Percentiles rank a stretch among this genome's conserved stretches.
phyloP scores from a whole-genome alignment of 2,329 filamentous ascomycete species.

The Blastomyces percursus region DNA sequence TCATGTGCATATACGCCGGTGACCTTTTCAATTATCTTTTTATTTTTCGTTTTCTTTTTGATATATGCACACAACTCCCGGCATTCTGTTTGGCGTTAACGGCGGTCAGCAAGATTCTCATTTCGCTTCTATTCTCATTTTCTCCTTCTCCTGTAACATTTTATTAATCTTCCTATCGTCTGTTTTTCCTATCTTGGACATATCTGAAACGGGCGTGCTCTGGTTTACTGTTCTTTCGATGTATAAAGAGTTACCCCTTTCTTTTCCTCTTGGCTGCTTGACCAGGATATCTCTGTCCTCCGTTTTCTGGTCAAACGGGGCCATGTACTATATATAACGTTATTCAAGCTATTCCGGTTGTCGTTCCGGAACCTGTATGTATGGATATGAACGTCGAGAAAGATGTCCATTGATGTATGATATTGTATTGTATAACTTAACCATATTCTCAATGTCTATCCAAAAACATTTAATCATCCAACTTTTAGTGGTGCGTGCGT shows the following conservation, averaged over 20 bases:
- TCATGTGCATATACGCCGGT: neutral
- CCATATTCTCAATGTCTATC: neutral
- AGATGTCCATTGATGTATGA: neutral
- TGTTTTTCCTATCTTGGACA: neutral
- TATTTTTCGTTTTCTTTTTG: neutral
- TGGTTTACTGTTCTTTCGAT: neutral
- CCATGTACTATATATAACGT: neutral
- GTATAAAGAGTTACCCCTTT: neutral
- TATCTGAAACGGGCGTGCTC: neutral
- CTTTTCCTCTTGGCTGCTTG: neutral
- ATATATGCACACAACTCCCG: neutral
- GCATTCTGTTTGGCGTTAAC: conserved; percentile 3
- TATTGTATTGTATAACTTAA: neutral
- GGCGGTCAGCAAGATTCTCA: neutral
- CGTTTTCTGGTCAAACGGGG: neutral
- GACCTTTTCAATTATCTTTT: neutral
- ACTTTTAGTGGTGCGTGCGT: neutral
- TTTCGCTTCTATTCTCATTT: neutral
- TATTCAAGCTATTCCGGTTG: neutral
- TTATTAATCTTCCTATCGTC: neutral
- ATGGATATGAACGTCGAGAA: neutral
- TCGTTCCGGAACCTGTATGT: neutral
- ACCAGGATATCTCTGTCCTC: neutral
- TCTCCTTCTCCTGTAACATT: neutral
- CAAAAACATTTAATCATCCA: neutral